Base-by-base conservation (phyloP, 129 eudicot species). In the Flaveria trinervia region DNA sequence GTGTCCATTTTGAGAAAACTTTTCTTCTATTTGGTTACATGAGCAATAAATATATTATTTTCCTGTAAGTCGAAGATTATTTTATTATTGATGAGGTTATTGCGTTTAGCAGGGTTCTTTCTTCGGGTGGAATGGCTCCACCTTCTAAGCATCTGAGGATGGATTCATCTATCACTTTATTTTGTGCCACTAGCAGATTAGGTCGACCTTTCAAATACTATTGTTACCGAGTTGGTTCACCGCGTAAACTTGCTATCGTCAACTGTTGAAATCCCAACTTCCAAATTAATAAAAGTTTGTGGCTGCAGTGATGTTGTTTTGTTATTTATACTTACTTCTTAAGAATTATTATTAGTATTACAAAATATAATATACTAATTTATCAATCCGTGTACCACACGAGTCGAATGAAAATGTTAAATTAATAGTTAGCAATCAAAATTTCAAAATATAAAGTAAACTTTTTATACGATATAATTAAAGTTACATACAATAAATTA, bases 71-170 rank as follows among this genome's bases (percentile, higher is more conserved):
- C 8, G 18, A 18, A 13, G 16, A 25, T 7, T 33, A 33, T 59
- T 23, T 3, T 9, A 45, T 26, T 39, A 56, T 62, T 16, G 71
- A 68, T 65, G 50, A 43, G 43, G 48, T 65, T 4, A 18, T 39
- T 59, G 13, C 43, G 15, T 80, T 77, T 76, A 77, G 73, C 86
- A 92, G 92, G 96, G 94, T 33, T 88, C 96, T 73, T 75, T 77
- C 88, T 83, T 92, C 55, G 92, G 98, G 71, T 92, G 93, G 96
- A 89, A 92, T 33, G 98, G 97, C 44, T 66, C 89, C 16, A 90
- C 98, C 67, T 85, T 92, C 82, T 90, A 82, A 83, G 72, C 77
- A 36, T 17, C 74, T 57, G 77, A 41, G 22, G 33, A 20, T 15
- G 49, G 65, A 5, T 65, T 48, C 23, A 76, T 76, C 23, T 15